Evolutionary conservation across 371 early-diverging fungal genomes (phyloP).

Genomic region (Mortierella sp.): DNA sequence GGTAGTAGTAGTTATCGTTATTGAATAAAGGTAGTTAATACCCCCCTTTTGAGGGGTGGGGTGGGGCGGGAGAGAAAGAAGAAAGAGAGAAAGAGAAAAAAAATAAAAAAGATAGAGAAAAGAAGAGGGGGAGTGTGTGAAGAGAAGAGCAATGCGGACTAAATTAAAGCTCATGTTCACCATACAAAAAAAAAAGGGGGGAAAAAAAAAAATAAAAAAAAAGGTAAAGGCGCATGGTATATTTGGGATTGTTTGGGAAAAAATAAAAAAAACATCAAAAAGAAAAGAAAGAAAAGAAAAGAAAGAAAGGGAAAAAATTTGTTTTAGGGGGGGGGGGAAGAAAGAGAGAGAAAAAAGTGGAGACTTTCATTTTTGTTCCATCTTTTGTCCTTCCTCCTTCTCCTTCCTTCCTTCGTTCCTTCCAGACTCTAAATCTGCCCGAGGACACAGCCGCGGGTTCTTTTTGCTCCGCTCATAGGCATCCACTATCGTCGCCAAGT

Average conservation of each 20-base stretch:
- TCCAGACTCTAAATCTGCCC: not conserved
- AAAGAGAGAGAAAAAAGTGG: not conserved
- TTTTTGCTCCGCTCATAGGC: constrained; percentile 21
- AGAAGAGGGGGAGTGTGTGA: too few species aligned
- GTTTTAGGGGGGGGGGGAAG: too few species aligned
- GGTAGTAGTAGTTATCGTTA: too few species aligned
- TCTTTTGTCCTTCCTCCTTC: not conserved
- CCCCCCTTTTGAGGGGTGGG: too few species aligned
- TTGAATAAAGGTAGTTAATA: too few species aligned
- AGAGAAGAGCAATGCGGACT: too few species aligned
- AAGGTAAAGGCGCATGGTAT: not conserved
- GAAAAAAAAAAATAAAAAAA: not conserved
- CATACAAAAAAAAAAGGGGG: not conserved
- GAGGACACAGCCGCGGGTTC: constrained; percentile 2
- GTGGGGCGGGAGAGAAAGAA: too few species aligned
- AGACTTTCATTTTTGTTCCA: too few species aligned
- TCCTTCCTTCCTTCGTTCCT: too few species aligned
- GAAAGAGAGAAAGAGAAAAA: not conserved
- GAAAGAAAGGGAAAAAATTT: not conserved
- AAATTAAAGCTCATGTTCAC: not conserved
- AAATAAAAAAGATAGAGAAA: not conserved
- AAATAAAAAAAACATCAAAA: not conserved
- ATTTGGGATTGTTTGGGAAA: not conserved
- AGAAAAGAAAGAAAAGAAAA: not conserved
- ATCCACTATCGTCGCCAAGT: constrained; percentile 23